These are phyloP conservation scores for Calycina marina DNA, from an alignment of 2,329 filamentous ascomycete genomes.

Conservation along the genomic window DNA sequence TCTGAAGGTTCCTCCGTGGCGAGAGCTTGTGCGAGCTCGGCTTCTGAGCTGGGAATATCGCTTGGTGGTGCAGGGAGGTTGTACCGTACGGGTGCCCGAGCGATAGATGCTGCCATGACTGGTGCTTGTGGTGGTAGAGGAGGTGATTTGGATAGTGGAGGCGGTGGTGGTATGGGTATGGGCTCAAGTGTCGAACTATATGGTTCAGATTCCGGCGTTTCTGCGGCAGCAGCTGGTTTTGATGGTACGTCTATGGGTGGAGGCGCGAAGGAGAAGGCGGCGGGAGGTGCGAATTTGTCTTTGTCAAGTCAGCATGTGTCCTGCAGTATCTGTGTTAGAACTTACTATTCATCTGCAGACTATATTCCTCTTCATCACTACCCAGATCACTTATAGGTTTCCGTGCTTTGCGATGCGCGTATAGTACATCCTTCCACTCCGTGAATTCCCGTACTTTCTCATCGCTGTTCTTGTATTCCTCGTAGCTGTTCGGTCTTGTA, in stretches of 20 bases:
- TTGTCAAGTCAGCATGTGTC: constrained; percentile 8
- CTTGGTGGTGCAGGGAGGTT: constrained; percentile 34
- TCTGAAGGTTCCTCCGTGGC: constrained; percentile 23
- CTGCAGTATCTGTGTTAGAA: neutral
- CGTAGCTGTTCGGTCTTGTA: constrained; percentile 64
- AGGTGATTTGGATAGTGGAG: constrained; percentile 21
- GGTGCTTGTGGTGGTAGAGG: constrained; percentile 18
- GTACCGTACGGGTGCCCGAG: constrained; percentile 67
- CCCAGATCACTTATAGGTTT: constrained; percentile 30
- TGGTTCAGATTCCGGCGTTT: constrained; percentile 7
- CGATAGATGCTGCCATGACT: constrained; percentile 44
- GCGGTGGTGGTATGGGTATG: constrained; percentile 14
- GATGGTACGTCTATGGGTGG: constrained; percentile 29
- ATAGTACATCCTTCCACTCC: constrained; percentile 75
- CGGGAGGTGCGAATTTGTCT: constrained; percentile 47
- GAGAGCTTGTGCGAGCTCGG: constrained; percentile 32
- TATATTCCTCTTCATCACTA: constrained; percentile 30
- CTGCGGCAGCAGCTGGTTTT: constrained; percentile 27
- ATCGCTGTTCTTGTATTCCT: constrained; percentile 72
- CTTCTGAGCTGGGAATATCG: constrained; percentile 36
- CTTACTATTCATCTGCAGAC: constrained; percentile 31
- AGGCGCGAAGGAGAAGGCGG: constrained; percentile 40
- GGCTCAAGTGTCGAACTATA: constrained; percentile 9
- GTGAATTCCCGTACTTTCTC: constrained; percentile 66
- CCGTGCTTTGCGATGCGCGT: constrained; percentile 47